Base-by-base conservation (phyloP, 1,284 basidiomycete species). In the Ceratobasidium sp. region DNA sequence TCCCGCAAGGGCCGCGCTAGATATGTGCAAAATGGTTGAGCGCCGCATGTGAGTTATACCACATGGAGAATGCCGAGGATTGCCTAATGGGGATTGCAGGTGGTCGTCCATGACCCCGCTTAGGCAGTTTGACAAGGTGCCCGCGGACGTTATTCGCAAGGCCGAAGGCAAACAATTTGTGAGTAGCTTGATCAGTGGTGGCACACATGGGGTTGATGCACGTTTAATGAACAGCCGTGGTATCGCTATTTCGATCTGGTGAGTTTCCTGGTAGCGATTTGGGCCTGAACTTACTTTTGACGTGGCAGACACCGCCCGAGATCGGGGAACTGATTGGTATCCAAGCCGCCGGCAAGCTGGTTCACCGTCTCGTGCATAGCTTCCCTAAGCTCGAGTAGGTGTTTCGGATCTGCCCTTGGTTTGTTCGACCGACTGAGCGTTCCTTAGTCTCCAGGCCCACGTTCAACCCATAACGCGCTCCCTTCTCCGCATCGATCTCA, bases 21-120 rank as follows among this genome's bases (percentile, higher is more conserved):
- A 96, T 76, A 83, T 99, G 74, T 99, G 96, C 84, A 98, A 99
- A 84, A 98, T 98, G 96, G 93, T 92, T 4, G 95, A 96, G 79
- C 88, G 91, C 76, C 82, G 91, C 74, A 95, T 96, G 94, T 88
- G 69, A 78, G 87, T 79, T 16, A 46, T 46, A 62, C 16, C 23
- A n/a, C 1, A 28, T 18, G 12, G 25, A 28, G 48, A 25, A 33
- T 40, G 63, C 38, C 75, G 44, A 75, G 60, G 28, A n/a, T 53
- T 66, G 51, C 12, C 72, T 67, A 58, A 23, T 18, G 5, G 7
- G 30, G 12, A 16, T 64, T 66, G 48, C 75, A 93, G 90, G 86
- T 99, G 97, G 96, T 90, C 90, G 58, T 95, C 95, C 0, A 99
- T 99, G 96, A 96, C 95, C 0, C 96, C 96, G 16, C 84, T 99